Evolutionary conservation across 1,284 basidiomycete genomes (phyloP), one percentile per base, ranked within the genome.

Genomic region (Ustilago cynodontis): DNA sequence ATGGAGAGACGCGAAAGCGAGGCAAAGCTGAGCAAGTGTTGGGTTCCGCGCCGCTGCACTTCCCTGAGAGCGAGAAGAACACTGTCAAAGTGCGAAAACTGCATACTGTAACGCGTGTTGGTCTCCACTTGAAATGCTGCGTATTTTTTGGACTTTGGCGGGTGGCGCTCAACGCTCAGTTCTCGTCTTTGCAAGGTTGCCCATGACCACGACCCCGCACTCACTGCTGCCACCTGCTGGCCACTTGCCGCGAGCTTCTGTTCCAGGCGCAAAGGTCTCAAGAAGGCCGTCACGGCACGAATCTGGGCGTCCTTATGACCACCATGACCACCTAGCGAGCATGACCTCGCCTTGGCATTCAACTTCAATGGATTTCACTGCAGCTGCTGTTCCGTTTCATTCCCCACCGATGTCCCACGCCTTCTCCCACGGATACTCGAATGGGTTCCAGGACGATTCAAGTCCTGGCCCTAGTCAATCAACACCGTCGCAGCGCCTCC

Each of bases 401-500:
- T 31, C 29, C 31, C 49, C 43, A 20, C 20, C 11, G n/a, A 65
- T 70, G 67, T 37, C 57, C 9, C 51, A 51, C n/a, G 24, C 47
- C 9, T 39, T 47, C 28, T 61, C 68, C 2, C 54, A 57, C 22
- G 58, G 26, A 54, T 56, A 52, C 35, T 31, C 22, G 14, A 39
- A 33, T 24, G 58, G 37, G 31, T 22, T 39, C 28, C 64, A 66
- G 24, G 2, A 58, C 26, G 51, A 47, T 18, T 29, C 24, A n/a
- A 47, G 33, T 20, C 33, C 52, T 16, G 41, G 43, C 1, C 60
- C 45, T 7, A 60, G 52, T 20, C 64, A 54, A 29, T 31, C 37
- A 10, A 41, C 18, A 16, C 26, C 50, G 8, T 71, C 70, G n/a
- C 64, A 71, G 29, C 60, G 60, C 41, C 14, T 62, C 13, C 64